Percentiles rank a stretch among this genome's conserved stretches.
phyloP scores from a whole-genome alignment of 805 yeast species.

The Debaryomyces castellii region DNA sequence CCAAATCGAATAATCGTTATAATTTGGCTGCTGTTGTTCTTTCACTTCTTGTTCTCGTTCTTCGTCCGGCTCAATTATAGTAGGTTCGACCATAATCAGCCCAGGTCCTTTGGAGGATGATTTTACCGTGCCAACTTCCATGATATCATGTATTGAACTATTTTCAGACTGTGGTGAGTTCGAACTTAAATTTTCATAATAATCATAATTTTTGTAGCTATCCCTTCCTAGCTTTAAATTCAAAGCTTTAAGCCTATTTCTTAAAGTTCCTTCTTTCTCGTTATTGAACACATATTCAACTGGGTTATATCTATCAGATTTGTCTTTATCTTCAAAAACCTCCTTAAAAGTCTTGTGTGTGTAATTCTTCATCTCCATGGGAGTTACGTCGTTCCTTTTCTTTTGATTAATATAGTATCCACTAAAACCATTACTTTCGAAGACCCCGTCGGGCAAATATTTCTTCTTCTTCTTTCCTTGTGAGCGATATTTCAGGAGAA shows the following conservation, averaged over 20 bases:
- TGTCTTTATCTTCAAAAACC: constrained; percentile 35
- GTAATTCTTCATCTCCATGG: constrained; percentile 33
- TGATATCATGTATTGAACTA: background rate
- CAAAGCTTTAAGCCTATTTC: constrained; percentile 27
- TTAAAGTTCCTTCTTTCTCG: constrained; percentile 20
- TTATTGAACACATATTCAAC: constrained; percentile 39
- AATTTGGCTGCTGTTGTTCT: background rate
- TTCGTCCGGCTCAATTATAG: no score
- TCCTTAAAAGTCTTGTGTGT: constrained; percentile 40
- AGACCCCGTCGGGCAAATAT: background rate
- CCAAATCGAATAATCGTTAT: background rate
- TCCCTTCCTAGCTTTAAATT: constrained; percentile 29
- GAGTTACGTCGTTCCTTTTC: constrained; percentile 31
- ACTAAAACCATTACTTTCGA: constrained; percentile 5
- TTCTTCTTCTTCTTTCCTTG: background rate
- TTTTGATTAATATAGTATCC: constrained; percentile 41
- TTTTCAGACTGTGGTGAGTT: background rate
- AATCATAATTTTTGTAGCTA: constrained; percentile 35
- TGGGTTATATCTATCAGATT: constrained; percentile 33
- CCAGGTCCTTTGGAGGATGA: background rate
- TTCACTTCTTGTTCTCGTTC: background rate
- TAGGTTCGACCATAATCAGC: no score
- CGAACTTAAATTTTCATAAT: constrained; percentile 20
- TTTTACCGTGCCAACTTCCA: background rate
- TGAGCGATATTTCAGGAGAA: constrained; percentile 14